A percentile compares a stretch with the other conserved stretches of the same genome.
These are phyloP conservation scores for Saccharomyces hybrid DNA, from an alignment of 1,139 yeast genomes.

Conservation along the genomic window DNA sequence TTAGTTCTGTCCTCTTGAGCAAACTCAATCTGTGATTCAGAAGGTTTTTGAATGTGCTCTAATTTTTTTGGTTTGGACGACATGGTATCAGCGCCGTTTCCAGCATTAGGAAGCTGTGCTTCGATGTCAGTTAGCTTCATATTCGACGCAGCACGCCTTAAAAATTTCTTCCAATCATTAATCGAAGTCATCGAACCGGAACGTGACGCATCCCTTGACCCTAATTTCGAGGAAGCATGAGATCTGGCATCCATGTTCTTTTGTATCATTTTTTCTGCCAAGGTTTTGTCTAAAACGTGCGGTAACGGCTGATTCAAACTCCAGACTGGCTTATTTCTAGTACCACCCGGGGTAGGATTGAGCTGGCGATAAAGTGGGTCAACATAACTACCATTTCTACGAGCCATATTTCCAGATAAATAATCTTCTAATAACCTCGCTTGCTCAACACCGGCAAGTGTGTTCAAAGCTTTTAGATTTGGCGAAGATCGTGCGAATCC, in stretches of 20 bases:
- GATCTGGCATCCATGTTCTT: conserved; percentile 12
- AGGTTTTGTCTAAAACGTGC: conserved; percentile 11
- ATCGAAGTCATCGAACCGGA: conserved; percentile 8
- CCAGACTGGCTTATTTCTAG: conserved; percentile 13
- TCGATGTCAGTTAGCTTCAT: not conserved
- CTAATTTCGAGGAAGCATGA: conserved; percentile 11
- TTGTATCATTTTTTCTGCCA: conserved; percentile 11
- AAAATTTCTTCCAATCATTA: not conserved
- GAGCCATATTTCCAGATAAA: not conserved
- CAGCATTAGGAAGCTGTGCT: not conserved
- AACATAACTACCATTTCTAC: not conserved
- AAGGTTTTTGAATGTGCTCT: not conserved
- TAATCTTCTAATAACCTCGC: conserved; percentile 6
- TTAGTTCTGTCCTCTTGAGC: not conserved
- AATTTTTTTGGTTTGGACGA: not conserved
- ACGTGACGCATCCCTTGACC: conserved; percentile 10
- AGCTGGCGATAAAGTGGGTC: not conserved
- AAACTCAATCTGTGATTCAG: not conserved
- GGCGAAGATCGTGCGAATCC: conserved; percentile 13
- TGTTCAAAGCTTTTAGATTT: conserved; percentile 9
- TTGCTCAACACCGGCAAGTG: conserved; percentile 7
- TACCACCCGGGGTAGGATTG: not conserved
- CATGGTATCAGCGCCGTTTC: not conserved
- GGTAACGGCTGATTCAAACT: conserved; percentile 16
- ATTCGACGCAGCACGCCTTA: not conserved